phyloP scores from a whole-genome alignment of 2,329 filamentous ascomycete species.

The Fusarium agapanthi region DNA sequence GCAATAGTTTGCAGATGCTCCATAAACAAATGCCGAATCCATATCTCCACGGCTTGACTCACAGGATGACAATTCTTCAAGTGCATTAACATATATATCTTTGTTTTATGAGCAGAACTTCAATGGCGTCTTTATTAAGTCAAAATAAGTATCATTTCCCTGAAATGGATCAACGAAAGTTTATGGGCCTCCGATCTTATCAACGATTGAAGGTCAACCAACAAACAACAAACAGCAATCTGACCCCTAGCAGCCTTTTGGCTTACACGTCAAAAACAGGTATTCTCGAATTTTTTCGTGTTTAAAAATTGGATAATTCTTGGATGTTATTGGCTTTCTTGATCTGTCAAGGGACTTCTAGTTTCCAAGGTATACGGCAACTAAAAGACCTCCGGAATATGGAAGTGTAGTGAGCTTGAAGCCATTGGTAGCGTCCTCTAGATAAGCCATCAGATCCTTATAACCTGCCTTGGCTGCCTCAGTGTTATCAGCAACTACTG shows the following conservation, averaged over 20 bases:
- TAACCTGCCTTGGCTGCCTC: constrained; percentile 52
- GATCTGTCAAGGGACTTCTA: not conserved
- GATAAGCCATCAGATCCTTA: constrained; percentile 55
- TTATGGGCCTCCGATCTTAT: not conserved
- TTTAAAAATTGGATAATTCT: not conserved
- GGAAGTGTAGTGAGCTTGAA: constrained; percentile 53
- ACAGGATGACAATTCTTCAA: not conserved
- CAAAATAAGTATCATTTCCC: not conserved
- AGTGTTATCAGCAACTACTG: constrained; percentile 61
- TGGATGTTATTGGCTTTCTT: not conserved
- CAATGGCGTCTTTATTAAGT: too few species aligned
- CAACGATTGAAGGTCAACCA: not conserved
- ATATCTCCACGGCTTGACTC: not conserved
- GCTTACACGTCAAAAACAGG: not conserved
- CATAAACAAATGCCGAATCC: not conserved
- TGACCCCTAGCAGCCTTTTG: too few species aligned
- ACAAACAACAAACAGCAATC: not conserved
- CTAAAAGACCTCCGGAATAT: constrained; percentile 43
- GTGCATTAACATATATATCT: not conserved
- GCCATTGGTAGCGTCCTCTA: constrained; percentile 56
- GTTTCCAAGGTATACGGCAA: constrained; percentile 36
- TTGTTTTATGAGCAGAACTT: not conserved
- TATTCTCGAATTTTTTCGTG: not conserved
- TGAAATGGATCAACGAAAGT: too few species aligned
- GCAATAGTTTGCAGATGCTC: not conserved